Evolutionary conservation across 352 stramenopile genomes (phyloP).

Genomic region (Globisporangium irregulare): DNA sequence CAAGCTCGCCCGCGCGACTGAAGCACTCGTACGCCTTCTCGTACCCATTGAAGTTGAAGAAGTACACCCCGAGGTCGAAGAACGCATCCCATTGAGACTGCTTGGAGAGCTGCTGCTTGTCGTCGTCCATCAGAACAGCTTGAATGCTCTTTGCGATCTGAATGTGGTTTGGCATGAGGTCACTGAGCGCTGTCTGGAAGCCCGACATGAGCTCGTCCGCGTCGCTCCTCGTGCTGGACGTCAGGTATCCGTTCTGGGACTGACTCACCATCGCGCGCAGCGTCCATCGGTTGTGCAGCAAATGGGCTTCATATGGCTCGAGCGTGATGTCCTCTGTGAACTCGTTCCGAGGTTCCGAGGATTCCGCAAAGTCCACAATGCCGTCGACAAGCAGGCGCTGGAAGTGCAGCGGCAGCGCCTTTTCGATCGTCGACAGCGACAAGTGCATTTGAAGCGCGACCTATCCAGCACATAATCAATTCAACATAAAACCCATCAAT

Average conservation of each 20-base stretch:
- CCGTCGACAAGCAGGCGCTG: constrained; percentile 80
- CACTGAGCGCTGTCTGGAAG: constrained; percentile 69
- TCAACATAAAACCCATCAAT: background rate
- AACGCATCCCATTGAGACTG: constrained; percentile 60
- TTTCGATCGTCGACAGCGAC: constrained; percentile 50
- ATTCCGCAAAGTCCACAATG: constrained; percentile 73
- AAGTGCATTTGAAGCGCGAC: constrained; percentile 74
- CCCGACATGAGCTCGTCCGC: constrained; percentile 57
- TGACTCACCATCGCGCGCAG: constrained; percentile 67
- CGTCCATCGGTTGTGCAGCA: constrained; percentile 78
- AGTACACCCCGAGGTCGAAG: constrained; percentile 68
- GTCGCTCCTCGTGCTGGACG: constrained; percentile 56
- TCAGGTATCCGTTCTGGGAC: constrained; percentile 71
- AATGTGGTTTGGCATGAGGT: constrained; percentile 54
- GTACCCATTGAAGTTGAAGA: constrained; percentile 74
- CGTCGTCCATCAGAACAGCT: constrained; percentile 41
- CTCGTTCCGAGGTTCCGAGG: constrained; percentile 26
- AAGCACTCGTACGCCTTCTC: constrained; percentile 79
- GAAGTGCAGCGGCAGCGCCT: constrained; percentile 65
- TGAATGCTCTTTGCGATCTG: constrained; percentile 67
- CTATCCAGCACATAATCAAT: background rate
- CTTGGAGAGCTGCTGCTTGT: constrained; percentile 32
- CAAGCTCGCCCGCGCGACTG: constrained; percentile 52
- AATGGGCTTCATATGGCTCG: constrained; percentile 42
- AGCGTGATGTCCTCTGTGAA: constrained; percentile 36